A percentile compares a stretch with the other conserved stretches of the same genome.
Conservation (phyloP, 768 basidiomycete genomes). For the Mycena galopus region DNA sequence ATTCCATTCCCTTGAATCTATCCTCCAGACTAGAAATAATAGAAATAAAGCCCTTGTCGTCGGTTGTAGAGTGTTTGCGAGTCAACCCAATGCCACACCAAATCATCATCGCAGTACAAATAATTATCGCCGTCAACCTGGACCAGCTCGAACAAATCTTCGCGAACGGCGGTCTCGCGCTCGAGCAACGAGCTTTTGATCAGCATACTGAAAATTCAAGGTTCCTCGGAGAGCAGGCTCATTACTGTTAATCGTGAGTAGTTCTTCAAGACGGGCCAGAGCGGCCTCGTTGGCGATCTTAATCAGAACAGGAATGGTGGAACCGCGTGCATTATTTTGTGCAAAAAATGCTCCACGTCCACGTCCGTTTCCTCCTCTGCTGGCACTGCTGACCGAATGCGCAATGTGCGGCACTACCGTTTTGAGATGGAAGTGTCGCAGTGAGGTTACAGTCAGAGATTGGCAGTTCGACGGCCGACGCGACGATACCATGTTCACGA, state of each 20-base stretch:
- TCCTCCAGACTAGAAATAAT: too few species aligned
- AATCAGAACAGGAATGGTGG: neutral
- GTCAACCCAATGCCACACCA: neutral
- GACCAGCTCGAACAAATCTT: neutral
- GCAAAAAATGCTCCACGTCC: neutral
- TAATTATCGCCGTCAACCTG: neutral
- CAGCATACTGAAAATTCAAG: neutral
- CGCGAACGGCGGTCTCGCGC: neutral
- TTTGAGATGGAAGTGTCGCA: conserved; percentile 8
- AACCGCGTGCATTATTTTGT: neutral
- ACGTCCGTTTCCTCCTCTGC: too few species aligned
- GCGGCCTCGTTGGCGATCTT: neutral
- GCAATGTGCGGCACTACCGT: neutral
- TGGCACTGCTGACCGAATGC: too few species aligned
- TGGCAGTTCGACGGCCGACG: neutral
- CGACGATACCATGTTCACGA: neutral
- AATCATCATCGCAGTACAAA: conserved; percentile 3
- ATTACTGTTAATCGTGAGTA: neutral
- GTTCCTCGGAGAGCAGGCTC: neutral
- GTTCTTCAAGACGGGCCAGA: neutral
- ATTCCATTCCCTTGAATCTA: too few species aligned
- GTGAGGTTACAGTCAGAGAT: neutral
- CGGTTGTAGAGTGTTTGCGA: neutral
- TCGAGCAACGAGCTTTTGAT: neutral
- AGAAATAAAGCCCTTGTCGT: too few species aligned